A percentile compares a stretch with the other conserved stretches of the same genome.
Evolutionary conservation across 208 protist species (phyloP).

Genomic region (Trypanosoma scelopori): DNA sequence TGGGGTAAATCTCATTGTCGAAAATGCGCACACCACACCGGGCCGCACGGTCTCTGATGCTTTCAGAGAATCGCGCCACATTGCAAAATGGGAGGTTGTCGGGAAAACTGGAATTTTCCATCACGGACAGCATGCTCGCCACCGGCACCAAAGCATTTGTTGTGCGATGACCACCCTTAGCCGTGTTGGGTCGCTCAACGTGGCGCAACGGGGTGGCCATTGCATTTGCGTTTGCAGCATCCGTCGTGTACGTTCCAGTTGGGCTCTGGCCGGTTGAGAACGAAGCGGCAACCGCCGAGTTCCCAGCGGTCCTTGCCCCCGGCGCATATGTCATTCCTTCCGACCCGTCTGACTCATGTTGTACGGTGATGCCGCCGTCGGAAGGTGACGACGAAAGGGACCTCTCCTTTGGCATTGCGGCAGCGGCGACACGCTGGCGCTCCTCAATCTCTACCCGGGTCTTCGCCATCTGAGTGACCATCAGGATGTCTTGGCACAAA

Average conservation of each 20-base stretch:
- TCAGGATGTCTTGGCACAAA: constrained; percentile 48
- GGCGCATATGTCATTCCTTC: neutral
- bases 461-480: constrained; percentile 41
- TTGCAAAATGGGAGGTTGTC: constrained; percentile 1
- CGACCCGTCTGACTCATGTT: too few species aligned
- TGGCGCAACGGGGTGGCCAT: too few species aligned
- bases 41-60: constrained; percentile 23
- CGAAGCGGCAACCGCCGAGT: neutral
- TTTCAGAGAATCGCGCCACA: constrained; percentile 23
- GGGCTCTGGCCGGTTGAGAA: too few species aligned
- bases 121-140: neutral
- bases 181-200: too few species aligned
- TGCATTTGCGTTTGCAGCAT: neutral
- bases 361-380: constrained; percentile 9
- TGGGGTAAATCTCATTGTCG: constrained; percentile 36
- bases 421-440: constrained; percentile 19
- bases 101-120: neutral
- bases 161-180: too few species aligned
- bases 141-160: too few species aligned
- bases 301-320: constrained; percentile 7
- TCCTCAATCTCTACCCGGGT: constrained; percentile 45
- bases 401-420: neutral
- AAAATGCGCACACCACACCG: constrained; percentile 29
- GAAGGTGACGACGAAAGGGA: constrained; percentile 8
- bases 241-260: neutral